phyloP scores from a whole-genome alignment of 768 basidiomycete genomes.

The Leccinum obscurum region DNA sequence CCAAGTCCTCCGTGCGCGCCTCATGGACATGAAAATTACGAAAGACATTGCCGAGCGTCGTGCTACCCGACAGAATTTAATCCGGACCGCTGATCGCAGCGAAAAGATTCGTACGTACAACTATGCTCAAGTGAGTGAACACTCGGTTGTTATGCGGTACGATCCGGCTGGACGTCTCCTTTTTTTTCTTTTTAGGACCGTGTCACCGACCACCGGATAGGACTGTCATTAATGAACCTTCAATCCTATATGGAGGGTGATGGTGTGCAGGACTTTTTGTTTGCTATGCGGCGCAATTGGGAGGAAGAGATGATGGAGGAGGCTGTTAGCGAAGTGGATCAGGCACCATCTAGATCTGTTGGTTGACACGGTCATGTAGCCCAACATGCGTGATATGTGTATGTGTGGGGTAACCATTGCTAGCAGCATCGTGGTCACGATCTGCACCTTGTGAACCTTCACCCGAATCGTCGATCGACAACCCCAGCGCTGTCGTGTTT shows the following conservation, averaged over 20 bases:
- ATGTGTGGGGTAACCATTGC: neutral
- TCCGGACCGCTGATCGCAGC: constrained; percentile 81
- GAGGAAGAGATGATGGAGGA: constrained; percentile 58
- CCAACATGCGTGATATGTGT: neutral
- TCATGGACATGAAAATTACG: constrained; percentile 77
- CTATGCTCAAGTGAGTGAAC: constrained; percentile 66
- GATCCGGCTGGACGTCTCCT: neutral
- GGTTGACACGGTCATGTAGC: neutral
- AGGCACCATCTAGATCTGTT: neutral
- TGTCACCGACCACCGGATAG: constrained; percentile 90
- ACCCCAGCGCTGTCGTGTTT: too few relatives aligned
- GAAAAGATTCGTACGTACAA: constrained; percentile 98
- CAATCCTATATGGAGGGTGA: constrained; percentile 66
- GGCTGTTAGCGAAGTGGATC: constrained; percentile 35
- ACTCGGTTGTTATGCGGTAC: neutral
- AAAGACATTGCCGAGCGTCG: constrained; percentile 72
- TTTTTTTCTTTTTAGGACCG: constrained; percentile 57
- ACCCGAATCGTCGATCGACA: too few relatives aligned
- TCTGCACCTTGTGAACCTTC: neutral
- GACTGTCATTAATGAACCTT: constrained; percentile 70
- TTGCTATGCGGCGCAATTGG: constrained; percentile 55
- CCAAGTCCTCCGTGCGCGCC: constrained; percentile 80
- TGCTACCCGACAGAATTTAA: constrained; percentile 66
- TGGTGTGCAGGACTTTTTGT: constrained; percentile 56
- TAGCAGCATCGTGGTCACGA: neutral